Base-by-base conservation (phyloP, 352 stramenopile genomes). In the Blastocystis sp. region DNA sequence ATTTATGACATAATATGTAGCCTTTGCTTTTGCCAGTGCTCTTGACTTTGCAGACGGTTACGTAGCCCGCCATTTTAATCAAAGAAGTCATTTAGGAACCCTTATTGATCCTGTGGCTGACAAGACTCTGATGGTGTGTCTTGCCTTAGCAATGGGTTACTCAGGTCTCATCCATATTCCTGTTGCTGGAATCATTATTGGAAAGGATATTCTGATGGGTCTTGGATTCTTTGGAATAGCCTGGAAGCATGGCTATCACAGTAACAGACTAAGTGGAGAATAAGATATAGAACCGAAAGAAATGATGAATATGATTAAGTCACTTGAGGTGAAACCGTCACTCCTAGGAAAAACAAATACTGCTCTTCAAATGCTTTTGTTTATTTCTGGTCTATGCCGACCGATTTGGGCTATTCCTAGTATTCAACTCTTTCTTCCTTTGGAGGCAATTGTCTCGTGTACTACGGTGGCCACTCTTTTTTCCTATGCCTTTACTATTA, bases 151-250 rank as follows among this genome's bases (percentile, higher is more conserved):
- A n/a, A 84, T 84, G 73, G 73, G 73, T 15, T 84, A 84, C 24
- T 27, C 53, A 5, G 73, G 73, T 27, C 59, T 84, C 9, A 64
- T 84, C 1, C 73, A 84, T 33, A 42, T 30, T 27, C 73, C 73
- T 2, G 53, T 84, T 53, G 73, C 73, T 13, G 73, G n/a, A 22
- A 42, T 84, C 19, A 84, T 84, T 53, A 69, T 84, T 30, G 73
- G 73, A 42, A 84, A 84, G 73, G 73, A 84, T 1, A 51, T 84
- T 35, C 56, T 84, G n/a, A 84, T 84, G 73, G 73, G 73, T 24
- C 73, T 84, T 15, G 73, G 73, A 22, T 84, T 84, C 73, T 51
- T 84, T 17, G 51, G 48, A 19, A 53, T 84, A 6, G 42, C 73
- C 3, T 84, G 73, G 73, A 84, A 68, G 42, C 73, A 84, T 69